A percentile compares a stretch with the other conserved stretches of the same genome.
phyloP scores from a whole-genome alignment of 805 yeast species.

The Myxozyma vanderwaltii region DNA sequence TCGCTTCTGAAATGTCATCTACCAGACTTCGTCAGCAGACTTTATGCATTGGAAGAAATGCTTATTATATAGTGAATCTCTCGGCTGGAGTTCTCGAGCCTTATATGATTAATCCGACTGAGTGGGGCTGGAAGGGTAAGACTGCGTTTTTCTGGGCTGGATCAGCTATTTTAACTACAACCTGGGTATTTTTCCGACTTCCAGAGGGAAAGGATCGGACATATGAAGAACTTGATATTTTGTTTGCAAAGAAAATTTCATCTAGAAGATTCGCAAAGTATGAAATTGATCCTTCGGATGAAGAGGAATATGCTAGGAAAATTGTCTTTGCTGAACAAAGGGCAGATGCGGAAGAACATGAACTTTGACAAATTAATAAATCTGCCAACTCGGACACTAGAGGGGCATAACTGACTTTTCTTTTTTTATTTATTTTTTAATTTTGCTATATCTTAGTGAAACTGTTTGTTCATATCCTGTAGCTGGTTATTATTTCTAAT shows the following conservation, averaged over 20 bases:
- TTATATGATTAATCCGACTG: slow-evolving; percentile 52
- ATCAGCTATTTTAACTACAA: slow-evolving; percentile 40
- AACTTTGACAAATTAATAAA: no score
- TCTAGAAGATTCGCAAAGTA: slow-evolving; percentile 36
- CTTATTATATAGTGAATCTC: slow-evolving; percentile 35
- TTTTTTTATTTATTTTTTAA: no score
- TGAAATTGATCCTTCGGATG: background rate
- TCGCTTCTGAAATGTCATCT: slow-evolving; percentile 50
- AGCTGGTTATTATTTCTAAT: no score
- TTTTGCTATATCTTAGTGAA: no score
- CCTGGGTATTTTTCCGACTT: slow-evolving; percentile 54
- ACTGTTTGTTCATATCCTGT: no score
- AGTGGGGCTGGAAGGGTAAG: slow-evolving; percentile 38
- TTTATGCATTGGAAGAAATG: slow-evolving; percentile 47
- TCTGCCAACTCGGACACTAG: no score
- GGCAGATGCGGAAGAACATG: no score
- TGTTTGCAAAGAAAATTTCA: slow-evolving; percentile 47
- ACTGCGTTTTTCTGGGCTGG: slow-evolving; percentile 42
- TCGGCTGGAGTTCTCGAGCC: slow-evolving; percentile 42
- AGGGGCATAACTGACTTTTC: no score
- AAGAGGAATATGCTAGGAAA: background rate
- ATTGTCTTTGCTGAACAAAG: no score
- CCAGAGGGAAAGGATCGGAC: slow-evolving; percentile 65
- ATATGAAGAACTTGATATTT: slow-evolving; percentile 59
- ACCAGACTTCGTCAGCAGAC: slow-evolving; percentile 49